These are phyloP conservation scores for Nyssa sinensis DNA, from an alignment of 148 eudicot genomes.

Conservation along the genomic window DNA sequence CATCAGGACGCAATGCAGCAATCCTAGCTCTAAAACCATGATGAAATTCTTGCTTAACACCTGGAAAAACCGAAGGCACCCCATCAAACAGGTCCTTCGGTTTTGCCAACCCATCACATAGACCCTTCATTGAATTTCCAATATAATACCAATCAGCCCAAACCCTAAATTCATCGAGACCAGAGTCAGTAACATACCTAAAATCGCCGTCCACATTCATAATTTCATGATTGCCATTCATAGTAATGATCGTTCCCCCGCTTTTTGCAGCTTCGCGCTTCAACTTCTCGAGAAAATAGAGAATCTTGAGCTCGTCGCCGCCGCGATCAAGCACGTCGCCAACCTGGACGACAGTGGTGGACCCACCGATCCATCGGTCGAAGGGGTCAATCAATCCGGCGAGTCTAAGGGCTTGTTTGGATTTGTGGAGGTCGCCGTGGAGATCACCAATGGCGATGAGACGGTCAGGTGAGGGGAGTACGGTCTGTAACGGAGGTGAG, in stretches of 20 bases:
- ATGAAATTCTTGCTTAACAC: slow-evolving; percentile 37
- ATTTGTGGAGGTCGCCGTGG: slow-evolving; percentile 80
- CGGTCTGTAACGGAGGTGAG: slow-evolving; percentile 24
- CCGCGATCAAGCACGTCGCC: slow-evolving; percentile 96
- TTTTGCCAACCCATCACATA: slow-evolving; percentile 34
- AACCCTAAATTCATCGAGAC: slow-evolving; percentile 55
- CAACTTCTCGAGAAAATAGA: slow-evolving; percentile 69
- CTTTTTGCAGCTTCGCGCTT: slow-evolving; percentile 55
- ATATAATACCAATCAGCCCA: slow-evolving; percentile 78
- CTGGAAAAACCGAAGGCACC: slow-evolving; percentile 41
- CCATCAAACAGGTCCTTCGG: slow-evolving; percentile 44
- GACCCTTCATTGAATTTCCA: slow-evolving; percentile 59
- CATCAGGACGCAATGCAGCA: slow-evolving; percentile 77
- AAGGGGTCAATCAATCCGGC: slow-evolving; percentile 57
- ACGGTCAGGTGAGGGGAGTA: slow-evolving; percentile 53
- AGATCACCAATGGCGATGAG: slow-evolving; percentile 85
- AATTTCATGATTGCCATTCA: slow-evolving; percentile 95
- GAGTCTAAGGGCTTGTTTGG: slow-evolving; percentile 62
- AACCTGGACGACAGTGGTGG: slow-evolving; percentile 76
- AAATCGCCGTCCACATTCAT: slow-evolving; percentile 83
- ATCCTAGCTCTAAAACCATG: slow-evolving; percentile 72
- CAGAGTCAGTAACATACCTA: slow-evolving; percentile 48
- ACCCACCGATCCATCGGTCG: slow-evolving; percentile 72
- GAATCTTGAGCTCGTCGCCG: slow-evolving; percentile 62
- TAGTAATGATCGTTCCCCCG: slow-evolving; percentile 66